These are phyloP conservation scores for Platanus orientalis DNA, from an alignment of 164 flowering plant species.

Conservation along the genomic window DNA sequence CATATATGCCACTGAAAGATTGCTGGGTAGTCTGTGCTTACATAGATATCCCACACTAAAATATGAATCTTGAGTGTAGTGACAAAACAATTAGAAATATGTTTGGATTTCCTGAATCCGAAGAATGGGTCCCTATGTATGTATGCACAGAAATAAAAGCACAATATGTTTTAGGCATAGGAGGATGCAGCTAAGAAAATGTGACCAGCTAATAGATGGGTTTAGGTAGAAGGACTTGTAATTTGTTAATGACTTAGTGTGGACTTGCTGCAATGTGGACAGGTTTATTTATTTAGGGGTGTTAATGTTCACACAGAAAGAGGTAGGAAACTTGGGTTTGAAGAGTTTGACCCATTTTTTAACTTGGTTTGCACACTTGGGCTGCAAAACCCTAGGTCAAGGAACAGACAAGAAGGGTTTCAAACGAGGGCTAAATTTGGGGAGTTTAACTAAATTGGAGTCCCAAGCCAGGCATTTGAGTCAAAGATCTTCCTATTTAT, in stretches of 20 bases:
- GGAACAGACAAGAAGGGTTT: conserved; percentile 55
- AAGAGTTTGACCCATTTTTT: conserved; percentile 43
- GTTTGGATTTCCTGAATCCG: no score
- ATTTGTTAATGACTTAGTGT: background rate
- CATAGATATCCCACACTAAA: background rate
- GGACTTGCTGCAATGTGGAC: background rate
- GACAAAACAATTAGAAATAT: background rate
- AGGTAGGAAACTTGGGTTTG: conserved; percentile 46
- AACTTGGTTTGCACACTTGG: conserved; percentile 50
- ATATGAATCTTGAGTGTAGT: no score
- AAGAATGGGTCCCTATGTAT: background rate
- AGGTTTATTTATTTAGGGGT: conserved; percentile 18
- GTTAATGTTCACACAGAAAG: conserved; percentile 27
- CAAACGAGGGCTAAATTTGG: conserved; percentile 62
- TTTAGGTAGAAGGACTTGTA: background rate
- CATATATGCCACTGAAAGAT: background rate
- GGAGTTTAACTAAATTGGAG: conserved; percentile 56
- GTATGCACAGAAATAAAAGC: conserved; percentile 6
- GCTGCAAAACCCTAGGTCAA: conserved; percentile 56
- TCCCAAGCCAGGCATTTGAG: conserved; percentile 53
- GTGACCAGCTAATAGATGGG: background rate
- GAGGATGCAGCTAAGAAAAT: background rate
- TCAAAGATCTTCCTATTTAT: conserved; percentile 29
- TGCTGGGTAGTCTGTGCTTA: background rate
- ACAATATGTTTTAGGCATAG: background rate